phyloP scores from a whole-genome alignment of 2,329 filamentous ascomycete species.

The Ambrosiella cleistominuta region DNA sequence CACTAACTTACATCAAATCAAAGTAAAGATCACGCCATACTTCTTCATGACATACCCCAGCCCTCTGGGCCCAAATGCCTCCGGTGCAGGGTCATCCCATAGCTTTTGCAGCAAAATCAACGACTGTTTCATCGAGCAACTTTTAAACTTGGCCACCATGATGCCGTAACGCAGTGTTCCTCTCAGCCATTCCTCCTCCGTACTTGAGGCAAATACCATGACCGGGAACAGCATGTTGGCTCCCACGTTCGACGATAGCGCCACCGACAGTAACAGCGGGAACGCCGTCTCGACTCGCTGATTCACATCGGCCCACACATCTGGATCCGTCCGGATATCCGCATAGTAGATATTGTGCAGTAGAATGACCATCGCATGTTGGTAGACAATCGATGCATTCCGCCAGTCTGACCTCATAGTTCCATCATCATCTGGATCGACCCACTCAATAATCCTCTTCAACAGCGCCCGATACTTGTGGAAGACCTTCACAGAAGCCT shows the following conservation, averaged over 20 bases:
- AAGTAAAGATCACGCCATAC: conserved; percentile 7
- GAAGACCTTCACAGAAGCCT: conserved; percentile 6
- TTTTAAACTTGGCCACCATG: conserved; percentile 11
- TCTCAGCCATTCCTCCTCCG: conserved; percentile 11
- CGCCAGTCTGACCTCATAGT: conserved; percentile 8
- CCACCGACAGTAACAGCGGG: conserved; percentile 11
- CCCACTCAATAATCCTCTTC: conserved; percentile 3
- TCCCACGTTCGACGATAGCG: conserved; percentile 11
- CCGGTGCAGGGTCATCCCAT: conserved; percentile 5
- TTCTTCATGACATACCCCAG: conserved; percentile 12
- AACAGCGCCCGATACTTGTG: conserved; percentile 6
- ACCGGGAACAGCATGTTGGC: conserved; percentile 10
- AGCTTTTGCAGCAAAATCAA: conserved; percentile 6
- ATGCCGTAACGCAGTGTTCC: conserved; percentile 11
- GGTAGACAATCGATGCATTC: conserved; percentile 10
- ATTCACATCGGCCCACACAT: conserved; percentile 6
- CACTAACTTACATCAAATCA: conserved; percentile 2
- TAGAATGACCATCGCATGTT: conserved; percentile 9
- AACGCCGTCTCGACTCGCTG: conserved; percentile 8
- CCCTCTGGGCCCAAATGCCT: conserved; percentile 11
- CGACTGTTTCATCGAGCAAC: conserved; percentile 11
- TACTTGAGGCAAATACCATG: conserved; percentile 10
- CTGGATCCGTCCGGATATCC: conserved; percentile 3
- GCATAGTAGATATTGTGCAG: conserved; percentile 11
- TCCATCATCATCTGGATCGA: conserved; percentile 8